Base-by-base conservation (phyloP, 1,284 basidiomycete genomes). In the Trametes hirsuta region DNA sequence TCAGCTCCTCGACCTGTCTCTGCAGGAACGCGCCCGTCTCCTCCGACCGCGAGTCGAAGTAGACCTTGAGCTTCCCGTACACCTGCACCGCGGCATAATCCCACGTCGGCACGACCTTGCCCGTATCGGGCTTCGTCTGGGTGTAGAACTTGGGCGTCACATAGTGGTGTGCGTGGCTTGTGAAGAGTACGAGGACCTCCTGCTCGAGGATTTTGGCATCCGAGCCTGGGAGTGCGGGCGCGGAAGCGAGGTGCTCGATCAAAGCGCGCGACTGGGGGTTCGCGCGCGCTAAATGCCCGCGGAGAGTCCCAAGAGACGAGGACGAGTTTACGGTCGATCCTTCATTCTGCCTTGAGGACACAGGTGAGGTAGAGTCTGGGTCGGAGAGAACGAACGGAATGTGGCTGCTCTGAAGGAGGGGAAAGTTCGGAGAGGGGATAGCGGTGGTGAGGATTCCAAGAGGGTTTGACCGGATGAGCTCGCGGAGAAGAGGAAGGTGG, bases 401-500 rank as follows among this genome's bases (percentile, higher is more conserved):
- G 62, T 81, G 78, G 9, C 73, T 72, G 22, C 74, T 72, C 58
- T 80, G 78, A 24, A 81, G 56, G n/a, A 73, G 71, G 0, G 75
- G 61, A 22, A 63, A 45, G 1, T 40, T 41, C 3, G 72, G 54
- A 18, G 71, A 69, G 1, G 69, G 63, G 64, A 79, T 74, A 2
- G 76, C 68, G 2, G 77, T 78, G 10, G 77, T 77, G 59, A 80
- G 66, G 21, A 77, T 67, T 0, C 78, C 79, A 0, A 80, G 71
- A 2, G 77, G 78, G 62, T 77, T 69, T 4, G 65, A 55, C n/a
- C 69, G 71, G 56, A 80, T 72, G 61, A 81, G 77, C 4, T 54
- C 58, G 50, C 73, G 74, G 5, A 80, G 71, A 1, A 70, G 71
- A 4, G 72, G 67, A 25, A 74, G 48, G 66, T 77, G 69, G 51